Base-by-base conservation (phyloP, 495 filamentous ascomycete species). In the Acidiella bohemica region DNA sequence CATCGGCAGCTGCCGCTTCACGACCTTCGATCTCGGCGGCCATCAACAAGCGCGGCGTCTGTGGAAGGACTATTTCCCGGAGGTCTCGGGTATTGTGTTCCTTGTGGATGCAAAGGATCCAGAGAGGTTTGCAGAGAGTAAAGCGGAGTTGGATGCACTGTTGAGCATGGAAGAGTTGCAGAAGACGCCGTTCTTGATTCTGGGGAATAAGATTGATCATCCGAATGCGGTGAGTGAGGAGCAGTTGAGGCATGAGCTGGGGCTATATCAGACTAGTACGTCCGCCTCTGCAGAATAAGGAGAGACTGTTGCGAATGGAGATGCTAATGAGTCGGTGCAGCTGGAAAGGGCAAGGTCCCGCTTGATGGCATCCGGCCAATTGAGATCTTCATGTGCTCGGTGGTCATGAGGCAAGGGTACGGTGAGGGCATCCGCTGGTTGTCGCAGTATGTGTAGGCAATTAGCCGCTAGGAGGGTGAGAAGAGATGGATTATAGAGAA, bases 121-220 rank as follows among this genome's bases (percentile, higher is more conserved):
- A 63, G 86, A 95, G 63, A 82, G 90, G 44, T 79, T 97, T 53
- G 63, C 73, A 49, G 92, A 97, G 65, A 80, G 85, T 55, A 96
- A 96, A 70, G 86, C 78, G 52, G 92, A 95, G 66, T 80, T 96
- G 34, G 87, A 96, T 59, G 87, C 85, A 39, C 80, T 93, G 26
- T 70, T 95, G 47, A 75, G 80, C 36, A 93, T 93, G 85, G 87
- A 93, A 65, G 85, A 93, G 51, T 70, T 93, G 18, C 13, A 22
- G 25, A 94, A 92, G 71, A 87, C 95, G 17, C 90, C 90, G 41
- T 95, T 95, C 62, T 72, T 94, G 33, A 70, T 97, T 31, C 76
- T 97, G 42, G 90, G 88, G 42, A 96, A 97, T 72, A 97, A 96
- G 75, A 97, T 95, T 61, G 88, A 97, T 60, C 87, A 96, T 65